Conservation (phyloP, 2,329 filamentous ascomycete species). For the Ophiocordyceps camponoti-rufipedis region DNA sequence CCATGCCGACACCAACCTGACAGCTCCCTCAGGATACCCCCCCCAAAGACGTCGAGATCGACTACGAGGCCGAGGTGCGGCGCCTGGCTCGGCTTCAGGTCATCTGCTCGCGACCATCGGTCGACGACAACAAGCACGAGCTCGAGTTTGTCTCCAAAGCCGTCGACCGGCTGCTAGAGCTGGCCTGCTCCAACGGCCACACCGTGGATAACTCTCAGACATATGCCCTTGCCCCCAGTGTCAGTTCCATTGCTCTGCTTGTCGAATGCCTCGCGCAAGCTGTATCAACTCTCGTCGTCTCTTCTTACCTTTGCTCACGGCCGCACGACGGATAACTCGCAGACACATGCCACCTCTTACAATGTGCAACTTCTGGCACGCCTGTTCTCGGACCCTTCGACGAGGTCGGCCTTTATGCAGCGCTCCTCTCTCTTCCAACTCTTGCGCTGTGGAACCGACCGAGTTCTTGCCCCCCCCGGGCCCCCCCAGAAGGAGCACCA, state of each 20-base stretch:
- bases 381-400: constrained; percentile 27
- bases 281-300: no score
- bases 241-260: constrained; percentile 4
- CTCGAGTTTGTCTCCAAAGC: constrained; percentile 28
- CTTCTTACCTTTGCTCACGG: constrained; percentile 4
- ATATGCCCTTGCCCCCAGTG: constrained; percentile 27
- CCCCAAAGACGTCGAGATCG: constrained; percentile 12
- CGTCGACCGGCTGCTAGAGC: constrained; percentile 25
- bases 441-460: no score
- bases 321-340: constrained; percentile 10
- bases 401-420: constrained; percentile 41
- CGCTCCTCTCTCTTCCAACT: constrained; percentile 47
- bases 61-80: constrained; percentile 25
- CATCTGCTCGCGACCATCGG: constrained; percentile 18
- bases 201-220: constrained; percentile 14
- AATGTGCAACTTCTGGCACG: constrained; percentile 25
- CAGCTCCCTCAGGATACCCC: constrained; percentile 12
- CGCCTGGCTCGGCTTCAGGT: constrained; percentile 23
- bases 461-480: no score
- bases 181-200: constrained; percentile 18
- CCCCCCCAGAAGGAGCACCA: constrained; percentile 26
- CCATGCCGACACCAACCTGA: not conserved
- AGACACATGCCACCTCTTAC: constrained; percentile 25
- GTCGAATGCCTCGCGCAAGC: no score
- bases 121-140: constrained; percentile 22